phyloP scores from a whole-genome alignment of 257 asterid species.

The Eustoma russellianum region DNA sequence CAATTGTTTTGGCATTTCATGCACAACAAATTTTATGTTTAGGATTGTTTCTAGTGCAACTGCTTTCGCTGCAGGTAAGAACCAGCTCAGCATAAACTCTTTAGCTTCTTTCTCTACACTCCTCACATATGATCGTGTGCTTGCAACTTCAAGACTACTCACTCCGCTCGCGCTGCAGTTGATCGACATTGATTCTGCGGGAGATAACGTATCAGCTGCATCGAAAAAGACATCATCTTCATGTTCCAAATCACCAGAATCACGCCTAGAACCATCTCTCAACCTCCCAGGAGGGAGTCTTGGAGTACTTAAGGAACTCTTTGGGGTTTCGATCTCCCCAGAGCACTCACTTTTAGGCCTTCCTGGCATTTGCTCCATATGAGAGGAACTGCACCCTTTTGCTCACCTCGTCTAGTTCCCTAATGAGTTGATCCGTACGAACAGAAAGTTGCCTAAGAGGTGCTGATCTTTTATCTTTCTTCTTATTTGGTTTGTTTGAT shows the following conservation, averaged over 20 bases:
- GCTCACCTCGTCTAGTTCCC: conserved; percentile 42
- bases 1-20: conserved; percentile 37
- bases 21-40: conserved; percentile 33
- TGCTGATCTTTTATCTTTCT: conserved; percentile 18
- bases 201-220: conserved; percentile 44
- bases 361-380: conserved; percentile 78
- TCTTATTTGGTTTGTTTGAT: conserved; percentile 34
- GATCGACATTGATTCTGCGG: conserved; percentile 41
- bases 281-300: conserved; percentile 62
- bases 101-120: conserved; percentile 48
- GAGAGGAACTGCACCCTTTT: conserved; percentile 76
- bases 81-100: conserved; percentile 82
- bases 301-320: conserved; percentile 43
- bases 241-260: conserved; percentile 49
- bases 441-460: conserved; percentile 31
- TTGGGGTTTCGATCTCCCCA: conserved; percentile 28
- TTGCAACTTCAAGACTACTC: conserved; percentile 44
- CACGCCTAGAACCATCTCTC: conserved; percentile 28
- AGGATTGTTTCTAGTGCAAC: conserved; percentile 51
- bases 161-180: conserved; percentile 63
- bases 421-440: conserved; percentile 21
- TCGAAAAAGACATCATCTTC: conserved; percentile 49
- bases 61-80: conserved; percentile 91
- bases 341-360: conserved; percentile 44
- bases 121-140: conserved; percentile 31